A percentile compares a stretch with the other conserved stretches of the same genome.
phyloP scores from a whole-genome alignment of 2,329 filamentous ascomycete genomes.

The Trichoderma semiorbis region DNA sequence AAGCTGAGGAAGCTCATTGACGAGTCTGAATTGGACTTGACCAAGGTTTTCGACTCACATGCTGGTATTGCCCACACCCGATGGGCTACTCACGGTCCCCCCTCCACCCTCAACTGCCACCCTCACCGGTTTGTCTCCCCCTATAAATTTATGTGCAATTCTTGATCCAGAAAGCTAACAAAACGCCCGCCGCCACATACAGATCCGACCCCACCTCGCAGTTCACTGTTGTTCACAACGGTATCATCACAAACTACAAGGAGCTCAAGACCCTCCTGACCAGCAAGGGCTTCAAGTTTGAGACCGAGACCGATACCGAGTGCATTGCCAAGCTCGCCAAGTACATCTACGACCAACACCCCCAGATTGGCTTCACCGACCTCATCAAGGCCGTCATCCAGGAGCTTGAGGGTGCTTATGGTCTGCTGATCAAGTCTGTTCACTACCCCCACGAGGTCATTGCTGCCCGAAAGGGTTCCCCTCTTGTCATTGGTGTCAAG shows the following conservation, averaged over 20 bases:
- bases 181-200: slow-evolving; percentile 15
- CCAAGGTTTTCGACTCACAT: slow-evolving; percentile 95
- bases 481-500: slow-evolving; percentile 93
- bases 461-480: slow-evolving; percentile 96
- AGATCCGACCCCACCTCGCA: slow-evolving; percentile 95
- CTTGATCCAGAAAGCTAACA: neutral
- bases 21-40: slow-evolving; percentile 75
- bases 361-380: slow-evolving; percentile 91
- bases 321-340: slow-evolving; percentile 99
- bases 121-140: slow-evolving; percentile 74
- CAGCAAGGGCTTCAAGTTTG: slow-evolving; percentile 95
- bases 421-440: slow-evolving; percentile 94
- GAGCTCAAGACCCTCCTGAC: slow-evolving; percentile 91
- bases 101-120: slow-evolving; percentile 94
- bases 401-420: slow-evolving; percentile 96
- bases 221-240: slow-evolving; percentile 97
- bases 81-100: slow-evolving; percentile 96
- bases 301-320: slow-evolving; percentile 99
- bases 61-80: slow-evolving; percentile 98
- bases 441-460: slow-evolving; percentile 98
- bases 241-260: slow-evolving; percentile 99
- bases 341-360: slow-evolving; percentile 95
- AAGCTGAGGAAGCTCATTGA: slow-evolving; percentile 93
- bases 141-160: neutral
- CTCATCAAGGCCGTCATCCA: slow-evolving; percentile 97